Evolutionary conservation across 306 rosid species (phyloP), one percentile per base, ranked within the genome.

Genomic region (Pueraria montana): DNA sequence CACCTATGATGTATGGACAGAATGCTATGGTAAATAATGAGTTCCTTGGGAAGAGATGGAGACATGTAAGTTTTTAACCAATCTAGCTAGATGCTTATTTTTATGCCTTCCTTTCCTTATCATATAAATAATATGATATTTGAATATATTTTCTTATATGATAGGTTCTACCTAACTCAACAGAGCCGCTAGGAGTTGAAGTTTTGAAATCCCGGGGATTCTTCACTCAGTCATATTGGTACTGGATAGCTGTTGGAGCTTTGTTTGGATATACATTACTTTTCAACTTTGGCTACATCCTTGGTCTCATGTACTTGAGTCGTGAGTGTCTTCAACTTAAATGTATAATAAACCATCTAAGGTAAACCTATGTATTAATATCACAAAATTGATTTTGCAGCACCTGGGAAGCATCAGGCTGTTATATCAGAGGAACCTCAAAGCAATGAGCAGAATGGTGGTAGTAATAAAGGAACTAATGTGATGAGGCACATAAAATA

Each of bases 1-100:
- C 90, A 82, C 90, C 90, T 11, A 61, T 87, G 88, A 87, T 87
- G 90, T 79, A 87, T 79, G 90, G 78, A 62, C 84, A 82, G 8
- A 87, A 84, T 46, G 90, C 83, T 23, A 74, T 87, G 7, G 86
- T 84, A 58, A 84, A 74, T 36, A 87, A 87, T 79, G 90, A 87
- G 80, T 84, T 87, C 62, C 83, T 59, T 9, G 90, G 88, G 34
- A 48, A 78, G 20, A 82, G 27, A 63, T 87, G 90, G 90, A 74
- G 76, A 71, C 84, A 84, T 76, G 90, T 84, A 53, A 52, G 86
- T 76, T 55, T 40, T 69, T 74, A 6, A 78, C 64, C 65, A 24
- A 67, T 18, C n/a, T n/a, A n/a, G n/a, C 13, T 43, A 4, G 61
- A 8, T 74, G 45, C 30, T 64, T 48, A 48, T 21, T 64, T 77